A percentile compares a stretch with the other conserved stretches of the same genome.
Evolutionary conservation across 1,284 basidiomycete genomes (phyloP).

Genomic region (Apiotrichum porosum): DNA sequence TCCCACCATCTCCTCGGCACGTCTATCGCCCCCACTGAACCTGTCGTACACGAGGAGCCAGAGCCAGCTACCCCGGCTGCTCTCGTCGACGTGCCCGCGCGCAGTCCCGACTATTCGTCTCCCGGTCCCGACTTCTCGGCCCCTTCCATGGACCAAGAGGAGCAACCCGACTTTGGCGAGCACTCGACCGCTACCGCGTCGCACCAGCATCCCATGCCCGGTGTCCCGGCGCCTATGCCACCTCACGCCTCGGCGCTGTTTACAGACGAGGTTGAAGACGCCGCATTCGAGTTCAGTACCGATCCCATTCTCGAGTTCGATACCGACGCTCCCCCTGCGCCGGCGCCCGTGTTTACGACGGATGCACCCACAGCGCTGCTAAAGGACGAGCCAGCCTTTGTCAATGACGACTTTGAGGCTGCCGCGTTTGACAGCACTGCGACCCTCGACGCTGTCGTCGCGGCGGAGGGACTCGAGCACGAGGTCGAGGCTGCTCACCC

Average conservation of each 20-base stretch:
- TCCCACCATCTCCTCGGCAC: too few relatives aligned
- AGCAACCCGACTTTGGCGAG: constrained; percentile 12
- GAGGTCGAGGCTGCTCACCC: background rate
- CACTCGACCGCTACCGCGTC: background rate
- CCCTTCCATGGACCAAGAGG: background rate
- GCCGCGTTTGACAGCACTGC: constrained; percentile 8
- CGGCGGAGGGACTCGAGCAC: background rate
- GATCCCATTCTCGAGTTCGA: background rate
- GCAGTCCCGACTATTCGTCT: too few relatives aligned
- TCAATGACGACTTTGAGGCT: constrained; percentile 6
- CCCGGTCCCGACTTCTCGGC: background rate
- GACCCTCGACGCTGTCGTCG: constrained; percentile 5
- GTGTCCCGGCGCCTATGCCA: constrained; percentile 6
- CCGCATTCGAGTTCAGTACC: constrained; percentile 4
- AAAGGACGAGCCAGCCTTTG: background rate
- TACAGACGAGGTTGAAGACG: constrained; percentile 5
- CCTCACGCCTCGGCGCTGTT: constrained; percentile 9
- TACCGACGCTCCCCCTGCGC: constrained; percentile 1
- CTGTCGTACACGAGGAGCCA: too few relatives aligned
- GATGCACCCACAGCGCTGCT: background rate
- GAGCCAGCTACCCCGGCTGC: too few relatives aligned
- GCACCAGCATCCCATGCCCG: background rate
- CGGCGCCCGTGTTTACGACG: background rate
- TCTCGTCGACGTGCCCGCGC: too few relatives aligned
- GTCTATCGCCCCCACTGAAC: too few relatives aligned